phyloP scores from a whole-genome alignment of 495 filamentous ascomycete genomes.

The Neurospora sp. region DNA sequence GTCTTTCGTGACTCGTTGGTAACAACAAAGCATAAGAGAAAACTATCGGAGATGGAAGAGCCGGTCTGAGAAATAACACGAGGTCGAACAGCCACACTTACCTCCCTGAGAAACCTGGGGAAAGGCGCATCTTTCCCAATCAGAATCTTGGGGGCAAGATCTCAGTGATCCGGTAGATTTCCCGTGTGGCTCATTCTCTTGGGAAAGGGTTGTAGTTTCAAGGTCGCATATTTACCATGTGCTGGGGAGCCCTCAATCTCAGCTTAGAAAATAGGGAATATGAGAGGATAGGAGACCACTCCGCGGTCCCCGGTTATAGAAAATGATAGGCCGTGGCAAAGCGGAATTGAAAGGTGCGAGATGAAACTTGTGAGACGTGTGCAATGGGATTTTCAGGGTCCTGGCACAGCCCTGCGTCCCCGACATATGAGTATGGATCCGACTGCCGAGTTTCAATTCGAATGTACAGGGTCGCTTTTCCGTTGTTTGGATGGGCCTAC shows the following conservation, averaged over 20 bases:
- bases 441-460: not conserved
- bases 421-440: not conserved
- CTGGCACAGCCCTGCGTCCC: not conserved
- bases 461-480: not conserved
- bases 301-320: not conserved
- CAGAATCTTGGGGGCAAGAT: not conserved
- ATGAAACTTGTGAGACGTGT: not conserved
- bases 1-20: not conserved
- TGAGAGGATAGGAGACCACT: not conserved
- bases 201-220: not conserved
- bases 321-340: not conserved
- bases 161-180: not conserved
- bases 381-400: not conserved
- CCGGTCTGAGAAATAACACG: not conserved
- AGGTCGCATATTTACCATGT: not conserved
- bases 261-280: not conserved
- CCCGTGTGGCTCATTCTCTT: not conserved
- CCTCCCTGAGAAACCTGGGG: not conserved
- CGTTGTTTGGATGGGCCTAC: not conserved
- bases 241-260: not conserved
- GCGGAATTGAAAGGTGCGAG: not conserved
- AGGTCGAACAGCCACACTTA: not conserved
- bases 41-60: not conserved
- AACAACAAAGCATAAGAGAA: not conserved
- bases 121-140: not conserved